Base-by-base conservation (phyloP, 2,329 filamentous ascomycete species). In the Neocucurbitaria cava region DNA sequence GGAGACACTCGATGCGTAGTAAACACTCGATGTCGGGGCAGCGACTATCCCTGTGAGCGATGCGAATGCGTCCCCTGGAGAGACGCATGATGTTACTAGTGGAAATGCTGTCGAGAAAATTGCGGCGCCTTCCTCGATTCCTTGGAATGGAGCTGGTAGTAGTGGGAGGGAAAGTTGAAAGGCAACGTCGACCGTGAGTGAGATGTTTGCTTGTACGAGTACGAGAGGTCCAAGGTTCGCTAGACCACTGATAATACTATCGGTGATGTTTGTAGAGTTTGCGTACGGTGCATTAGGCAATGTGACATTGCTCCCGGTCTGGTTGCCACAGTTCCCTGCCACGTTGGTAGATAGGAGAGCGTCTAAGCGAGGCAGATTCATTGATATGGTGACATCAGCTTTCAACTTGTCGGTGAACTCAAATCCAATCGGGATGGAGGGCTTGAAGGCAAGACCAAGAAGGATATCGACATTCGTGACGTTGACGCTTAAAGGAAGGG, bases 371-470 rank as follows among this genome's bases (percentile, higher is more conserved):
- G 73, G 73, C 15, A 76, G 59, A 33, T 74, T 64, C 54, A 76
- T 58, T 39, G 65, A 66, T 9, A 72, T 55, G 9, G 61, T 62
- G 11, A 72, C 66, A 28, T 68, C 61, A 23, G 66, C 68, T 13
- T 61, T 65, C 6, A 72, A 52, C 35, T 65, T 54, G 38, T 67
- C 58, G 40, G 69, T 51, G 54, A 77, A 73, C 24, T 67, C 58
- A 54, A 76, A 74, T 11, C 70, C 72, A 20, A 76, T 65, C 7
- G 74, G 71, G 26, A 77, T 68, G 30, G 65, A 61, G 4, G 74
- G 74, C 17, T 58, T 54, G 51, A 76, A 74, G 4, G 65, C 71
- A 17, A 68, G 52, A 36, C 64, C 59, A 18, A 76, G 55, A 23
- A 64, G 54, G 26, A 74, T 57, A 13, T 71, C 57, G 26, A 71